These are phyloP conservation scores for Trichoderma virens DNA, from an alignment of 495 filamentous ascomycete genomes.

Conservation along the genomic window DNA sequence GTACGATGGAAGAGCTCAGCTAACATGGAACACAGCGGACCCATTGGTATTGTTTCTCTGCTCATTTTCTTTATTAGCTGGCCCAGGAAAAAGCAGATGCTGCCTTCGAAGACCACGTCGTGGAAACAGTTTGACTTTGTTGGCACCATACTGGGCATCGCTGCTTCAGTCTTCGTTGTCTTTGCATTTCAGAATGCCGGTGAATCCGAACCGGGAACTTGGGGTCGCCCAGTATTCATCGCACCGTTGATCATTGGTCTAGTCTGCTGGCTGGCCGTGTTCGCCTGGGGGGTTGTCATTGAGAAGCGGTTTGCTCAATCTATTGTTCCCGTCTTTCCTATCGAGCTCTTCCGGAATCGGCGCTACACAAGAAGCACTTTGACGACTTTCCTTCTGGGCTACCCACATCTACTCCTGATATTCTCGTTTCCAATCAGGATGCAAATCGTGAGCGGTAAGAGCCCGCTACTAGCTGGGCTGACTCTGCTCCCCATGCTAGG, in stretches of 20 bases:
- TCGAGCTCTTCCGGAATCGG: slow-evolving; percentile 33
- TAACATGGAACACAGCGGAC: slow-evolving; percentile 23
- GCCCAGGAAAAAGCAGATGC: slow-evolving; percentile 30
- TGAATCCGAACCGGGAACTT: slow-evolving; percentile 25
- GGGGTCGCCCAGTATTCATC: slow-evolving; percentile 35
- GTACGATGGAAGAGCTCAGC: background rate
- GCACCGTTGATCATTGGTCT: slow-evolving; percentile 37
- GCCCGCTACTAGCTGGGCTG: slow-evolving; percentile 43
- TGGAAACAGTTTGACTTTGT: slow-evolving; percentile 47
- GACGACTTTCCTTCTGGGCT: slow-evolving; percentile 43
- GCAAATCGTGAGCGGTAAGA: slow-evolving; percentile 47
- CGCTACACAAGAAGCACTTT: slow-evolving; percentile 32
- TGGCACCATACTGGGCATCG: slow-evolving; percentile 47
- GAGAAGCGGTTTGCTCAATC: slow-evolving; percentile 19
- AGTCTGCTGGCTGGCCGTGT: slow-evolving; percentile 32
- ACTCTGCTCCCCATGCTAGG: slow-evolving; percentile 51
- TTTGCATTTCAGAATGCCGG: slow-evolving; percentile 52
- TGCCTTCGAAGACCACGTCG: slow-evolving; percentile 22
- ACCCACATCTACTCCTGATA: slow-evolving; percentile 46
- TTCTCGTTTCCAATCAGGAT: slow-evolving; percentile 52
- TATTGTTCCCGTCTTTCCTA: slow-evolving; percentile 34
- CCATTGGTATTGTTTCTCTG: slow-evolving; percentile 41
- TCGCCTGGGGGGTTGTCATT: slow-evolving; percentile 34
- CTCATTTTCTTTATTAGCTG: slow-evolving; percentile 41
- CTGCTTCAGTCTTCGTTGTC: slow-evolving; percentile 48